Evolutionary conservation across 306 rosid species (phyloP), one percentile per base, ranked within the genome.

Genomic region (Abrus precatorius): DNA sequence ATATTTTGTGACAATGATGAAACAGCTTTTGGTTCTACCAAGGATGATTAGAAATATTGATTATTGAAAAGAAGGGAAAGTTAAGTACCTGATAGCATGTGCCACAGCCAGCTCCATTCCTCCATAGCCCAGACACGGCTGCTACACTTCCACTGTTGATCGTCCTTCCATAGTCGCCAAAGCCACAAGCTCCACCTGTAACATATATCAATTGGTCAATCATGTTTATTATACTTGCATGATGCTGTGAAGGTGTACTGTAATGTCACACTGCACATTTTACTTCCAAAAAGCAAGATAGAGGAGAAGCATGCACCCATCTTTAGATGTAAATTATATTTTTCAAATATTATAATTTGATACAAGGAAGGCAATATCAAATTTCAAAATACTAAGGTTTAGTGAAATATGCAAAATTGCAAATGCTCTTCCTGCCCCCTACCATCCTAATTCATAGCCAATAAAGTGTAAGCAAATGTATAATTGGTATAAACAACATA

Each of bases 111-210:
- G 79, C 60, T 43, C 99, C 99, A 84, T 88, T 80, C 71, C 50
- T 89, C 69, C 84, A 95, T 29, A 95, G 87, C 62, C 86, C 69
- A 7, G 97, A 80, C 43, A 91, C 97, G 2, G 89, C 95, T 48
- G 97, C 36, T 0, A 95, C 99, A n/a, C 36, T 84, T 57, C 97
- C 99, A 69, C 86, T 89, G 47, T 95, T 83, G 2, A 93, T 77
- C 0, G 87, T 90, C 43, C 83, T 90, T 85, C 99, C 99, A n/a
- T 76, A 89, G 68, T 90, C 95, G 0, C 92, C 93, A 65, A 64
- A 95, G 1, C 99, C 97, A 82, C 99, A 95, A 75, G 97, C 99
- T 79, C 99, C 99, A 7, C 79, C 99, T 93, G 61, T 30, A 73
- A 29, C 43, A 69, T 33, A 33, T 50, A 77, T 56, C n/a, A 2